Base-by-base conservation (phyloP, 495 filamentous ascomycete species). In the Talaromyces adpressus region DNA sequence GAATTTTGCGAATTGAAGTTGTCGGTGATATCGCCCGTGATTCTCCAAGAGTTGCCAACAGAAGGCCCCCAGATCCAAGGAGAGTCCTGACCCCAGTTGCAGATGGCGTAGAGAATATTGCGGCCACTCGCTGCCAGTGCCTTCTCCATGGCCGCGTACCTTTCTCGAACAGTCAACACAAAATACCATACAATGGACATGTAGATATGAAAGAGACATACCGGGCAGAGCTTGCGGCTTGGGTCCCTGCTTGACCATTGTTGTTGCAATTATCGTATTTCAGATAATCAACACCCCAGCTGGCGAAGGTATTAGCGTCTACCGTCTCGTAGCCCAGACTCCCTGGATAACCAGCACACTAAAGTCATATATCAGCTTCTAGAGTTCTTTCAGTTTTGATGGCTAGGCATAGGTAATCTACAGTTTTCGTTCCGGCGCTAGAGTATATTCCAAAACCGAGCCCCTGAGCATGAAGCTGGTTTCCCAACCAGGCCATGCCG, bases 211-310 rank as follows among this genome's bases (percentile, higher is more conserved):
- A 45, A 27, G 6, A 16, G 14, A 39, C 36, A 20, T 60, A 57
- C 57, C 36, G 57, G 6, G 32, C 32, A 45, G 30, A 60, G 32
- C 57, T 60, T 60, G 18, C 32, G 1, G 57, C 36, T 60, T 60
- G 73, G 27, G 77, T 83, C 34, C 83, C 79, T 34, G 73, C 76
- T 69, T 83, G 71, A 11, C 80, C 79, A 65, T 79, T 70, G 59
- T 84, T 82, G 71, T 80, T 80, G 75, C 89, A 91, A 73, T 90
- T 91, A 71, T 91, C 89, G 65, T 91, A 90, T 69, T 91, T 89
- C 23, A 87, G 71, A 65, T 87, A 81, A 67, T 79, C 74, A 20
- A 68, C 81, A 0, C 82, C 86, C 87, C 87, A 91, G 23, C 75
- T 73, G 0, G 84, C 85, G 66, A 83, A 88, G 4, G 83, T 81